Conservation (phyloP, 2,329 filamentous ascomycete genomes). For the Diaporthe eres region DNA sequence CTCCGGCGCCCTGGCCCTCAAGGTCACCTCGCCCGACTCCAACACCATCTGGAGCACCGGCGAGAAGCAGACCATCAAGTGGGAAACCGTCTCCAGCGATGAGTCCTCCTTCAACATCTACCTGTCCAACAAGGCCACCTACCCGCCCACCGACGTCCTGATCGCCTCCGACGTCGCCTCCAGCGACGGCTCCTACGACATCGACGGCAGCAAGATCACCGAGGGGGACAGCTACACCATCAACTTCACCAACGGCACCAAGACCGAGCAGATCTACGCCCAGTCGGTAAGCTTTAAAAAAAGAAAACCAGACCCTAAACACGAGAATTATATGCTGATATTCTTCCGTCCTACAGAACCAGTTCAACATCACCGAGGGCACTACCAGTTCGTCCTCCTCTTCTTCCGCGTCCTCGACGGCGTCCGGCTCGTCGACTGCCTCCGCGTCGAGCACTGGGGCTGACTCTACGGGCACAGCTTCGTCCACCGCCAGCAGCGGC, state of each 20-base stretch:
- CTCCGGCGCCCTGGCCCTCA: conserved; percentile 38
- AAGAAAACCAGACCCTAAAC: too few species aligned
- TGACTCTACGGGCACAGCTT: conserved; percentile 26
- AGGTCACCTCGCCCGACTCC: conserved; percentile 39
- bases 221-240: conserved; percentile 39
- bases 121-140: conserved; percentile 42
- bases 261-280: conserved; percentile 43
- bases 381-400: conserved; percentile 34
- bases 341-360: conserved; percentile 27
- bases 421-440: conserved; percentile 21
- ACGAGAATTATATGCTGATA: conserved; percentile 8
- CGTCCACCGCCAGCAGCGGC: conserved; percentile 11
- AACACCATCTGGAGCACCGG: conserved; percentile 39
- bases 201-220: conserved; percentile 42
- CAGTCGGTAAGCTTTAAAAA: conserved; percentile 39
- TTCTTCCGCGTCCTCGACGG: conserved; percentile 28
- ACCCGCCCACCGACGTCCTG: conserved; percentile 39
- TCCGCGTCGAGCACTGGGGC: conserved; percentile 6
- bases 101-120: conserved; percentile 40
- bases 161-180: conserved; percentile 38
- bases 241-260: conserved; percentile 41
- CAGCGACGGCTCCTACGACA: conserved; percentile 32
- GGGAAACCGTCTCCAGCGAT: conserved; percentile 39
- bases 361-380: conserved; percentile 39
- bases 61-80: conserved; percentile 41